Evolutionary conservation across 129 eudicot genomes (phyloP).

Genomic region (Escallonia herrerae): DNA sequence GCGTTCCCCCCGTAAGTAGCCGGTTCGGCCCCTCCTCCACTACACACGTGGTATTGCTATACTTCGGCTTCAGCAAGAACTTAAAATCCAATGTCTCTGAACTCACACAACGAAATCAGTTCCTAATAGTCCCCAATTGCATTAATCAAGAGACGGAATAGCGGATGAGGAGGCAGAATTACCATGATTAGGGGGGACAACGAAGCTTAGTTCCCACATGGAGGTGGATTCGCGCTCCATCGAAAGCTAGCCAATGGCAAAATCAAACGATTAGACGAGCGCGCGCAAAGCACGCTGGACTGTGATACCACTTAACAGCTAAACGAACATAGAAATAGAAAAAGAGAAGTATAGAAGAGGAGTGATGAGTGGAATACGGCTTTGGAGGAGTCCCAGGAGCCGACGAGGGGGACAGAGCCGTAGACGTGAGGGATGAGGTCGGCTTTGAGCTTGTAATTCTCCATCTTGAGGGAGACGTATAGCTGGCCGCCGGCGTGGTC

Average conservation of each 20-base stretch:
- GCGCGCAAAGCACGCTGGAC: too few species aligned
- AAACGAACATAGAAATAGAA: too few species aligned
- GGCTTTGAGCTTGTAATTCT: slow-evolving; percentile 50
- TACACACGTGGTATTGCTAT: slow-evolving; percentile 42
- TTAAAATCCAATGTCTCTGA: slow-evolving; percentile 91
- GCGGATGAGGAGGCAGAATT: neutral
- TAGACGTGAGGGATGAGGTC: slow-evolving; percentile 76
- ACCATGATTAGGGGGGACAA: slow-evolving; percentile 96
- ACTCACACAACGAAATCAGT: slow-evolving; percentile 9
- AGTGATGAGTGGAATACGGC: slow-evolving; percentile 41
- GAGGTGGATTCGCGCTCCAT: slow-evolving; percentile 89
- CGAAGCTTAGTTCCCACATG: slow-evolving; percentile 89
- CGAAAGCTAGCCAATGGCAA: slow-evolving; percentile 33
- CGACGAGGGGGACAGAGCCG: slow-evolving; percentile 84
- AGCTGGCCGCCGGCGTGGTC: slow-evolving; percentile 86
- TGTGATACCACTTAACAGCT: too few species aligned
- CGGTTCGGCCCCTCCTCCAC: slow-evolving; percentile 89
- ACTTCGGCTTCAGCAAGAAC: slow-evolving; percentile 76
- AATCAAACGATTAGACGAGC: slow-evolving; percentile 1
- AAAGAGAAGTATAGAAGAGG: neutral
- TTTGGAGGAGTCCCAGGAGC: slow-evolving; percentile 86
- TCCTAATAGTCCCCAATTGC: neutral
- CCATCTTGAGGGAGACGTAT: slow-evolving; percentile 88
- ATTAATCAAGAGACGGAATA: neutral
- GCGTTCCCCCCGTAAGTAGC: slow-evolving; percentile 55